Evolutionary conservation across 2,329 filamentous ascomycete species (phyloP), one percentile per base, ranked within the genome.

Genomic region (Ophiocordyceps australis): DNA sequence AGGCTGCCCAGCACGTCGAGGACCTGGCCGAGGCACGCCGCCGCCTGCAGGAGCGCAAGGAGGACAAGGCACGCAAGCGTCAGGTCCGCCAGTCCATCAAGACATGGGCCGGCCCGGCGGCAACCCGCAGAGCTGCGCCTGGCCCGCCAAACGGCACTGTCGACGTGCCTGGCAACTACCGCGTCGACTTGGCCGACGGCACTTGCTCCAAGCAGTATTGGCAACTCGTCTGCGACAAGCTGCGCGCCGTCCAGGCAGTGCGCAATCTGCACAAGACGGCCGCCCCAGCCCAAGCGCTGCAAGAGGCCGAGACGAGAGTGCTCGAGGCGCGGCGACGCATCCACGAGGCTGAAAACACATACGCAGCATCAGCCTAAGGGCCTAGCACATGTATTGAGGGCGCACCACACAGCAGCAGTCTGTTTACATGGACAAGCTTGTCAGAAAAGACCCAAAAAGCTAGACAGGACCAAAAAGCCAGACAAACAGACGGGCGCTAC

Each of bases 141-240:
- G 46, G 42, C 2, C 48, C 48, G 8, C 34, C 37, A 9, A 52
- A 51, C 25, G 47, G 50, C 10, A 38, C 37, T 9, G 38, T 54
- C 21, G 31, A 37, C 15, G 50, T 54, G 14, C 50, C 50, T 1
- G 50, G 50, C 5, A 42, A 52, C 21, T 53, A 43, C 27, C 11
- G 40, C 3, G 39, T 43, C 14, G 41, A 46, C 9, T 30, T 45
- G 3, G 46, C 38, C 3, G 35, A 33, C 11, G 38, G 37, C n/a
- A 38, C 37, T 28, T n/a, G n/a, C n/a, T n/a, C n/a, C n/a, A 49
- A 43, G 25, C 39, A 40, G 30, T 54, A 53, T 31, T 54, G 50
- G 50, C 47, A 54, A 30, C 37, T 54, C 10, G 44, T 54, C 5
- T 54, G 50, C 33, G 52, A 51, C 22, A 55, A 55, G 36, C 34